A percentile compares a stretch with the other conserved stretches of the same genome.
These are phyloP conservation scores for Dipteronia sinensis DNA, from an alignment of 345 rosid genomes.

Conservation along the genomic window DNA sequence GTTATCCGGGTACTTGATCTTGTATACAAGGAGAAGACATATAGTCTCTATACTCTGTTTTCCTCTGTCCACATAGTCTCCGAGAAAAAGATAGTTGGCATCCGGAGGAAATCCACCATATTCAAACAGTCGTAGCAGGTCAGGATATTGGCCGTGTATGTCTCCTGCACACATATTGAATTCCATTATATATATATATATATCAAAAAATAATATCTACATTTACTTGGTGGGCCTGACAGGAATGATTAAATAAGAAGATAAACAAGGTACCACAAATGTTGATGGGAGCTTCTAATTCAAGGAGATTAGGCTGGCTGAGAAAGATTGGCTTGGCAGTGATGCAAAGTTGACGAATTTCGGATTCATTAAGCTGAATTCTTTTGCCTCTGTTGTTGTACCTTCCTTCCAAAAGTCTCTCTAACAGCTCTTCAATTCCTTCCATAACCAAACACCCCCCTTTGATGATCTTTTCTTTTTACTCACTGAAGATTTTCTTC, in stretches of 20 bases:
- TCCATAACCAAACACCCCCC: conserved; percentile 28
- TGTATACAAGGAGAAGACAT: conserved; percentile 51
- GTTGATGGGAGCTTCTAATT: conserved; percentile 51
- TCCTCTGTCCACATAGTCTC: conserved; percentile 61
- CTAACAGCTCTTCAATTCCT: conserved; percentile 42
- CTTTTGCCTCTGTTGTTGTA: conserved; percentile 35
- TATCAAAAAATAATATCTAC: no score
- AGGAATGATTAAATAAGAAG: no score
- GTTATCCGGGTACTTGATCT: conserved; percentile 53
- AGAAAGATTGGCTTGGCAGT: conserved; percentile 48
- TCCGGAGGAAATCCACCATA: conserved; percentile 55
- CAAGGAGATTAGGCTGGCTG: conserved; percentile 48
- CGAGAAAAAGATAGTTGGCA: conserved; percentile 48
- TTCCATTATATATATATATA: no score
- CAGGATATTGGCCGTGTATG: conserved; percentile 51
- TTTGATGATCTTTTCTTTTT: not conserved
- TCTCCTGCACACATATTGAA: conserved; percentile 46
- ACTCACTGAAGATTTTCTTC: not conserved
- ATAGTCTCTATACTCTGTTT: conserved; percentile 56
- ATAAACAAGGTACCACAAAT: conserved; percentile 39
- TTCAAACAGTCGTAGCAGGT: conserved; percentile 48
- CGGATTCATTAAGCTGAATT: conserved; percentile 37
- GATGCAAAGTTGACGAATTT: conserved; percentile 42
- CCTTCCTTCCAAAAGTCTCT: conserved; percentile 43
- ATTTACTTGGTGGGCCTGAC: no score